phyloP scores from a whole-genome alignment of 139 green algal genomes.

The Micractinium conductrix region DNA sequence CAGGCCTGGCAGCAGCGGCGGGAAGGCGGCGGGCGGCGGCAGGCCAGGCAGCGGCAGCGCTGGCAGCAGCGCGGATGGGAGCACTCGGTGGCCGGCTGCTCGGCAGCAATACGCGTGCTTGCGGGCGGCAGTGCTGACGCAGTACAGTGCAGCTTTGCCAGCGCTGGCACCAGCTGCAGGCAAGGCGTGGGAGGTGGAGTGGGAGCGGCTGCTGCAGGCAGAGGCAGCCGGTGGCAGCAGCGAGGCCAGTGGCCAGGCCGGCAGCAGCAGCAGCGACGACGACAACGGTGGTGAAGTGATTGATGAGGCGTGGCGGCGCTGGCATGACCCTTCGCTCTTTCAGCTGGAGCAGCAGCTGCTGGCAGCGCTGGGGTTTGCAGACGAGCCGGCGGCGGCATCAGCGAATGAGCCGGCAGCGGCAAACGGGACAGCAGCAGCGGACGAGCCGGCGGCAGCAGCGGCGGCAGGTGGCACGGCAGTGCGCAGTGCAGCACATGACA shows the following conservation, averaged over 20 bases:
- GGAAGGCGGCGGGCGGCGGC: too few relatives aligned
- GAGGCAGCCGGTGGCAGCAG: neutral
- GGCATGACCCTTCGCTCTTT: conserved; percentile 1
- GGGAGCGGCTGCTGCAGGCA: neutral
- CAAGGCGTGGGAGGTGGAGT: neutral
- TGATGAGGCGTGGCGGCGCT: neutral
- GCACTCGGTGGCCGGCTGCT: neutral
- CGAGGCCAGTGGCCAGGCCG: neutral
- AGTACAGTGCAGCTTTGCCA: neutral
- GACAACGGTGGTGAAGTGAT: too few relatives aligned
- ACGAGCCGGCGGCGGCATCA: too few relatives aligned
- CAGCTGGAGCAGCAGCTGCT: neutral
- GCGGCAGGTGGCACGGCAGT: neutral
- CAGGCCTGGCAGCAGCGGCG: neutral
- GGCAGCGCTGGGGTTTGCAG: neutral
- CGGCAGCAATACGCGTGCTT: neutral
- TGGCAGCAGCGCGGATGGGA: neutral
- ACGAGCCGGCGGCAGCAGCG: neutral
- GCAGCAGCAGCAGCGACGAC: neutral
- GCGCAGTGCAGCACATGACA: too few relatives aligned
- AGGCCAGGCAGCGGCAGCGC: neutral
- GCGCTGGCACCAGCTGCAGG: neutral
- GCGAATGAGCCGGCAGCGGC: too few relatives aligned
- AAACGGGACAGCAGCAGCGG: too few relatives aligned
- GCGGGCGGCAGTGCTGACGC: neutral